Percentiles rank a stretch among this genome's conserved stretches.
Conservation (phyloP, 148 eudicot genomes). For the Tetragonia tetragonoides region DNA sequence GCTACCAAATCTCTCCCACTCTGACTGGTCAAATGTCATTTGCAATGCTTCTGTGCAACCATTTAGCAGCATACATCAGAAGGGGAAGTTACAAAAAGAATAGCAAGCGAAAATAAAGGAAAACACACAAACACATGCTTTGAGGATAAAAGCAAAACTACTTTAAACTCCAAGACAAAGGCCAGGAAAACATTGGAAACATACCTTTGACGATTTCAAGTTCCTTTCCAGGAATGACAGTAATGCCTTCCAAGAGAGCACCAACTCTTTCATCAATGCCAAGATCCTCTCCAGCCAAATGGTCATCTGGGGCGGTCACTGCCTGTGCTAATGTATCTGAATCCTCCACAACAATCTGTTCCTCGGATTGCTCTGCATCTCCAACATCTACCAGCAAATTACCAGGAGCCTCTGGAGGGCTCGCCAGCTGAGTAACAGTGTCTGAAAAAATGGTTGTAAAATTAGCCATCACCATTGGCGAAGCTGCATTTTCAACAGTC, state of each 20-base stretch:
- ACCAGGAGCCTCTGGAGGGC: constrained; percentile 87
- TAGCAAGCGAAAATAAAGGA: constrained; percentile 10
- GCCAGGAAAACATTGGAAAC: background rate
- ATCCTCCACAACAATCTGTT: constrained; percentile 33
- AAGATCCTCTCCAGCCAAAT: constrained; percentile 32
- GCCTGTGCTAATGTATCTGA: constrained; percentile 23
- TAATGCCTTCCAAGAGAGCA: constrained; percentile 58
- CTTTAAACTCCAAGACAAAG: background rate
- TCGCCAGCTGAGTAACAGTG: constrained; percentile 56
- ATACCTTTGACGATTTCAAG: constrained; percentile 75
- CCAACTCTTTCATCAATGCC: constrained; percentile 80
- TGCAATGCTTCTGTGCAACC: constrained; percentile 63
- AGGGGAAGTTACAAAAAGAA: constrained; percentile 5
- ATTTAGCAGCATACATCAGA: constrained; percentile 11
- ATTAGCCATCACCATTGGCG: constrained; percentile 62
- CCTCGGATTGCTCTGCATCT: constrained; percentile 34
- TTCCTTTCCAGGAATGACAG: constrained; percentile 74
- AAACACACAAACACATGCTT: background rate
- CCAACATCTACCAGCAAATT: constrained; percentile 63
- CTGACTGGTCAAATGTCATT: constrained; percentile 51
- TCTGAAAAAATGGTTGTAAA: constrained; percentile 69
- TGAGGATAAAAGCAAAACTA: background rate
- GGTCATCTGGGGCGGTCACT: constrained; percentile 27
- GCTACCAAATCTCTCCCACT: constrained; percentile 54
- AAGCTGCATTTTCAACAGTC: constrained; percentile 94